Evolutionary conservation across 1,139 yeast genomes (phyloP), one percentile per base, ranked within the genome.

Genomic region (Pneumocystis carinii): DNA sequence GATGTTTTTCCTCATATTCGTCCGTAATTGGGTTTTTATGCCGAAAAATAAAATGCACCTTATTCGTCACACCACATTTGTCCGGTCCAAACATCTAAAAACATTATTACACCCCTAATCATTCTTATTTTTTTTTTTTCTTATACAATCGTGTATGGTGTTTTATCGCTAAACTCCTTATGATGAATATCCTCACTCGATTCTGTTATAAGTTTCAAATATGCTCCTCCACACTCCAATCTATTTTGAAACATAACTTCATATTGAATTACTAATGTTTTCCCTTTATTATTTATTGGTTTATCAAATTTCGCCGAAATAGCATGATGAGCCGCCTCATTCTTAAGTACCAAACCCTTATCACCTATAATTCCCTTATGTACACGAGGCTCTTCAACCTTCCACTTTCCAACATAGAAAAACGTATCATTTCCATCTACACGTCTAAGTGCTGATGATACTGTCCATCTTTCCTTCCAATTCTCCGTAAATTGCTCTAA

Each of bases 1-100:
- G 76, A 68, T 83, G 87, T 72, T 86, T 86, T 73, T 87, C 90
- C 71, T 84, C 87, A 67, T 78, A 76, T 65, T 75, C 77, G 5
- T 82, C 84, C n/a, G 83, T 78, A 56, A 72, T 69, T 55, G 84
- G 85, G 71, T 81, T 80, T 69, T 76, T 75, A 70, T 86, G 81
- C 64, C 80, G 81, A 64, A 89, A 71, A 63, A 89, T 87, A 68
- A 90, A 82, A 71, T 87, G 95, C 37, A 90, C 84, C 74, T 84
- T 85, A 75, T 89, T 87, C 61, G 85, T 81, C 62, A 83, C 73
- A 2, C 95, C 95, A 76, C 97, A 90, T 72, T 80, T 81, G 74
- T 90, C 97, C 48, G 97, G 97, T 35, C 97, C 97, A 77, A 90
- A 90, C 94, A 90, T 86, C 55, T 48, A 15, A 48, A 48, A 48